Evolutionary conservation across 2,329 filamentous ascomycete species (phyloP), one percentile per base, ranked within the genome.

Genomic region (Pleomassaria siparia): DNA sequence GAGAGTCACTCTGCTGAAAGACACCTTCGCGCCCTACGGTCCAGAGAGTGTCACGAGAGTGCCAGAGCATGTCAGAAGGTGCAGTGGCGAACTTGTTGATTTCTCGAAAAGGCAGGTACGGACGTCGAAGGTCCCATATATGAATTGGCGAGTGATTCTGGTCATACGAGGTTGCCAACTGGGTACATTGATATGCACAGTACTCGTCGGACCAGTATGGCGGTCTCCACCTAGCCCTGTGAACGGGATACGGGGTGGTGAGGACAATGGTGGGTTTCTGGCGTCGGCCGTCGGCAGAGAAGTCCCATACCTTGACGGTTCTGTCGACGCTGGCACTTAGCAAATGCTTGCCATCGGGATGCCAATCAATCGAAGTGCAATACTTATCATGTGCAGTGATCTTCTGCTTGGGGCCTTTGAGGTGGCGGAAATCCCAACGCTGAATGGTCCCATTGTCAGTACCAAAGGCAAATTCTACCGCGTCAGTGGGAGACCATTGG

Each of bases 281-380:
- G 50, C 80, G 76, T 53, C 81, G 74, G 46, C 77, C 77, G 45
- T 78, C 74, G 2, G 74, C 70, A 3, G 80, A 81, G 47, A 85
- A 80, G 62, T 86, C 82, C 81, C 83, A 86, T 22, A 86, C 77
- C 62, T 81, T 81, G 52, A 86, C 77, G 24, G 80, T 80, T 49
- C 79, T 80, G 63, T 86, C 83, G 18, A 78, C 74, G 43, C 83
- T 77, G n/a, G 80, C 82, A 55, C 81, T 85, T 44, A 82, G 76
- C 9, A 86, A 71, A 62, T 86, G 81, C 59, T 80, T 84, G 6
- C 83, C 83, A 56, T 86, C 82, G 1, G 83, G 83, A 60, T 86
- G 83, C 82, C 83, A 86, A 62, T 86, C 83, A 28, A 86, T 77
- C 5, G 81, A 76, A 51, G 79, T 83, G 69, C 83, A 86, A 4